phyloP scores from a whole-genome alignment of 2,329 filamentous ascomycete genomes.

The Apiospora phragmitis region DNA sequence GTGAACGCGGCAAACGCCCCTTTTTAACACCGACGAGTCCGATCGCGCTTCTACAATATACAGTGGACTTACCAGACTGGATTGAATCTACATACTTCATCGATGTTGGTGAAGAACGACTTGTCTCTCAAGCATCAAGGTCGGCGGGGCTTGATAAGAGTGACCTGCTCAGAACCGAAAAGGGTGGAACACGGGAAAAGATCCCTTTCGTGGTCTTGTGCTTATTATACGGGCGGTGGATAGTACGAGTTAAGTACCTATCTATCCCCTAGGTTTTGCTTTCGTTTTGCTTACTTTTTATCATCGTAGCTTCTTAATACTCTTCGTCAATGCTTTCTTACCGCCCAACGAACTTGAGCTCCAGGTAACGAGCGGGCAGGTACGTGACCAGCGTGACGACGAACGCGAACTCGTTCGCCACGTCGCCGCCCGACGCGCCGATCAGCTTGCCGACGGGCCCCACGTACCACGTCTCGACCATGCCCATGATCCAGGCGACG shows the following conservation, averaged over 20 bases:
- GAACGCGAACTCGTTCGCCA: constrained; percentile 54
- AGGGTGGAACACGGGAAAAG: not conserved
- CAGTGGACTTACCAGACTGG: not conserved
- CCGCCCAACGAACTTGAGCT: constrained; percentile 46
- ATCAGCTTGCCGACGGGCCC: constrained; percentile 46
- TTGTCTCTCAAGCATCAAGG: not conserved
- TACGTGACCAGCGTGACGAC: constrained; percentile 48
- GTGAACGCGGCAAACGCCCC: not conserved
- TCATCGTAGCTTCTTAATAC: not conserved
- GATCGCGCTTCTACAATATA: not conserved
- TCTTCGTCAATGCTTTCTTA: constrained; percentile 20
- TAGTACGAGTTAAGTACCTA: constrained; percentile 5
- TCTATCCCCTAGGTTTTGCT: not conserved
- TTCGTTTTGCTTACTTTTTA: not conserved
- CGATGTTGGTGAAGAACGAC: not conserved
- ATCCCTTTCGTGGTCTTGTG: not conserved
- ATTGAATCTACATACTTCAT: not conserved
- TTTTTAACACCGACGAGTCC: not conserved
- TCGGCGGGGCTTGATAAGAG: not conserved
- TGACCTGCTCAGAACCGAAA: not conserved
- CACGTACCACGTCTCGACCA: constrained; percentile 58
- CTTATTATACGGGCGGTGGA: constrained; percentile 2
- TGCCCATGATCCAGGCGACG: constrained; percentile 50
- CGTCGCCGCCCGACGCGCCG: constrained; percentile 45
- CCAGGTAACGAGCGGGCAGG: constrained; percentile 47